Evolutionary conservation across 306 rosid species (phyloP), one percentile per base, ranked within the genome.

Genomic region (Vigna radiata): DNA sequence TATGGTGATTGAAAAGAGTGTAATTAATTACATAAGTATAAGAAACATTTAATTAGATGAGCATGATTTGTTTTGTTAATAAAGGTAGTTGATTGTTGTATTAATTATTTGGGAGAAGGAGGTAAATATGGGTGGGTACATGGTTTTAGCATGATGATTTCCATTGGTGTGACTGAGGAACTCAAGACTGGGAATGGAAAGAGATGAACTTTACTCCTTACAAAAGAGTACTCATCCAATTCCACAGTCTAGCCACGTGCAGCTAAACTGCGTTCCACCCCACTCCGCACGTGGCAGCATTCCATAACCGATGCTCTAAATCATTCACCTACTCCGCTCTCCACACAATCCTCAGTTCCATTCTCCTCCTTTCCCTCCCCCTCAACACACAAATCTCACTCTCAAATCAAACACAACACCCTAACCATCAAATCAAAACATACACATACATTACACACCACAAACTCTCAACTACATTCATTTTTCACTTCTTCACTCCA

Each of bases 261-360:
- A 69, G 9, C 2, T 1, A 53, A 47, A 50, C 61, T 48, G 47
- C 12, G 4, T 78, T 66, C 68, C 81, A 67, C 75, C 78, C 58
- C 60, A 39, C 77, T 41, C 37, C 64, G 75, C 82, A 78, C 84
- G 85, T 78, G 81, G 41, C 81, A 73, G 36, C 73, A 21, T 62
- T 75, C 80, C 73, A 79, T 56, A 63, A 23, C 84, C 83, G 9
- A 73, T 82, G 73, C 86, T 75, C 59, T 82, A 56, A 85, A 75
- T 74, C 88, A 82, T 79, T 85, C 84, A 82, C 86, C 85, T 78
- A 48, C 79, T 64, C 67, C 76, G 75, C 68, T 36, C 63, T 23
- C 81, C 78, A 64, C 64, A 74, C 4, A 75, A 47, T 69, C 62
- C 72, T 67, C 48, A 52, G 16, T 31, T 50, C 43, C 6, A 12